Percentiles rank a stretch among this genome's conserved stretches.
phyloP scores from a whole-genome alignment of 257 asterid species.

The Nicotiana sylvestris region DNA sequence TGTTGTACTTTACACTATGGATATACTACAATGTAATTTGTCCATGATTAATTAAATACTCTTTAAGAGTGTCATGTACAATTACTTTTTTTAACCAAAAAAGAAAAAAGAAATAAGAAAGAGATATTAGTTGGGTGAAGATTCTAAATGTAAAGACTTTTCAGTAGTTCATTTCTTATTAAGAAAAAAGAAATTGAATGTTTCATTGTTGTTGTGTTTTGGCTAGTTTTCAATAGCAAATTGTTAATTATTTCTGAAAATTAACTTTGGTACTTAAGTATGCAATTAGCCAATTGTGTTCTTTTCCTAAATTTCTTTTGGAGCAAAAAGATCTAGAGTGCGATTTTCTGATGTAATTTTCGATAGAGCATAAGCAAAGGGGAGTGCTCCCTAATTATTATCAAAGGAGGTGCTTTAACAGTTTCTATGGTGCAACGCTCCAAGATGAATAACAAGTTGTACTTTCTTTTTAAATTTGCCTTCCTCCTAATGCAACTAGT shows the following conservation, averaged over 20 bases:
- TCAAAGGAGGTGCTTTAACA: not conserved
- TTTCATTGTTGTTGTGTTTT: too few relatives aligned
- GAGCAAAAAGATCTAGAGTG: not conserved
- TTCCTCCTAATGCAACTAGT: not conserved
- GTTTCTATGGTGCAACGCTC: too few relatives aligned
- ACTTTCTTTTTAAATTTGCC: not conserved
- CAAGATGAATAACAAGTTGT: too few relatives aligned
- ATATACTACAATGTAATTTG: not conserved
- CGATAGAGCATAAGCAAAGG: not conserved
- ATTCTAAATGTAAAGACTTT: too few relatives aligned
- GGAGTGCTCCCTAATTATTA: not conserved
- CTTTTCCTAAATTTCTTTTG: too few relatives aligned
- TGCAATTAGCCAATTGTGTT: too few relatives aligned
- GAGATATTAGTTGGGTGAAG: too few relatives aligned
- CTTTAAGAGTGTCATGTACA: not conserved
- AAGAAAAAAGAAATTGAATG: not conserved
- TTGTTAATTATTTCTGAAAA: too few relatives aligned
- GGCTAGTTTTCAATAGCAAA: too few relatives aligned
- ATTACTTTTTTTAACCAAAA: not conserved
- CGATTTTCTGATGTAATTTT: not conserved
- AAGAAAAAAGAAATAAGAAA: not conserved
- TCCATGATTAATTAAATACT: not conserved
- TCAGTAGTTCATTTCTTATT: not conserved
- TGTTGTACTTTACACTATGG: not conserved
- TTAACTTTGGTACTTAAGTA: too few relatives aligned